Base-by-base conservation (phyloP, 2,329 filamentous ascomycete species). In the Phoma sp. region DNA sequence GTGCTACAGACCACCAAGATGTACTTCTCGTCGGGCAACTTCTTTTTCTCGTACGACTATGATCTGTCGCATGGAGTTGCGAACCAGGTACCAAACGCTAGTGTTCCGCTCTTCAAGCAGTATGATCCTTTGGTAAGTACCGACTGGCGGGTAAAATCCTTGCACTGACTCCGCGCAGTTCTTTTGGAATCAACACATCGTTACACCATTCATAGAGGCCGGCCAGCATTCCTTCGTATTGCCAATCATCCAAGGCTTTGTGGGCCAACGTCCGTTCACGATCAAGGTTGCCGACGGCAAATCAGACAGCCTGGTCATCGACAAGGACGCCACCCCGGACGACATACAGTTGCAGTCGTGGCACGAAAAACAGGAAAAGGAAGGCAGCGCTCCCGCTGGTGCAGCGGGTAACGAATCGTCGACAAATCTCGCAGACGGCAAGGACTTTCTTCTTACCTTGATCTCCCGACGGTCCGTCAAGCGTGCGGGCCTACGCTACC, bases 1-100 rank as follows among this genome's bases (percentile, higher is more conserved):
- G 80, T 98, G 35, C 75, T 99, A 37, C 85, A 89, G 36, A 96
- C 90, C 29, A 88, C 91, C 1, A 90, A 90, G 68, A 85, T 98
- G 50, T 85, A 96, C 56, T 93, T 97, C 69, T 87, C 89, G 1
- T 83, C 87, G 0, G 83, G 84, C 59, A 97, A 91, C 72, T 98
- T 97, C 74, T 98, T 89, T 79, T 99, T 93, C 73, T 93, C 93
- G 0, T 97, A 99, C 72, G 95, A 99, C 61, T 84, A 93, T 70
- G 93, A 99, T 71, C 84, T 99, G 45, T 98, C 95, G 0, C 84
- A 88, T 51, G 86, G 83, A 49, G 72, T 83, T 57, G 72, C 74
- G 47, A 71, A 73, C 33, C 75, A 79, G 64, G 72, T 72, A 7
- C 65, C 70, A 29, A 74, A 67, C 23, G 75, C 77, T 11, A 81